A percentile compares a stretch with the other conserved stretches of the same genome.
phyloP scores from a whole-genome alignment of 495 filamentous ascomycete species.

The Xylaria acuta region DNA sequence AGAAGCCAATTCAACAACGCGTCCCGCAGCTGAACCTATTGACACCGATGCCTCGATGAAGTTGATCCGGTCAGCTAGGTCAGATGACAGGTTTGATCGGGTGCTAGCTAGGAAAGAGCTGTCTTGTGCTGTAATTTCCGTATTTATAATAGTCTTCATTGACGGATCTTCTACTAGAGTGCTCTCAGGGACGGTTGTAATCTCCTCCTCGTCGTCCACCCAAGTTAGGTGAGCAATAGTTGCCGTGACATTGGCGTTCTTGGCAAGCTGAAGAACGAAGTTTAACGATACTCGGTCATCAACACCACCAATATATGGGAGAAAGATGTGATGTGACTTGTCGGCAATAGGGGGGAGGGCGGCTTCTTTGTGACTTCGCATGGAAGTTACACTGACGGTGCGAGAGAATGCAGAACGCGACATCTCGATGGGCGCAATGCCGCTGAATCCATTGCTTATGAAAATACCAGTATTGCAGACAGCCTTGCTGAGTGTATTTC shows the following conservation, averaged over 20 bases:
- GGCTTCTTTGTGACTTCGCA: constrained; percentile 58
- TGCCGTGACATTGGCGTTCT: constrained; percentile 76
- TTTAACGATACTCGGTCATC: constrained; percentile 85
- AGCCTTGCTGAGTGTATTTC: constrained; percentile 64
- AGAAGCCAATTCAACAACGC: constrained; percentile 53
- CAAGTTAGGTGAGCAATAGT: constrained; percentile 66
- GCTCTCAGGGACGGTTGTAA: constrained; percentile 39
- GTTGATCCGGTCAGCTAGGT: constrained; percentile 65
- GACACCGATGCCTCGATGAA: constrained; percentile 55
- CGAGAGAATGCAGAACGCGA: constrained; percentile 49
- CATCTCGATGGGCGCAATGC: constrained; percentile 46
- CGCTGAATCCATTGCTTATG: constrained; percentile 75
- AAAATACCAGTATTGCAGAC: constrained; percentile 79
- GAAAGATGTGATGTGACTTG: constrained; percentile 82
- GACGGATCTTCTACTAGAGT: constrained; percentile 33
- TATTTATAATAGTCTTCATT: constrained; percentile 35
- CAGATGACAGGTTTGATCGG: constrained; percentile 64
- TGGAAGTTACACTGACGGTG: constrained; percentile 62
- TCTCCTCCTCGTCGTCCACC: constrained; percentile 39
- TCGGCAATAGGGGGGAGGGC: constrained; percentile 59
- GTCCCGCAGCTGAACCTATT: constrained; percentile 30
- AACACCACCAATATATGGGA: constrained; percentile 84
- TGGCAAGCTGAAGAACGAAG: constrained; percentile 80
- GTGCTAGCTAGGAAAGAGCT: constrained; percentile 66
- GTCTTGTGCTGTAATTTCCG: constrained; percentile 58